These are phyloP conservation scores for Eleusine coracana DNA, from an alignment of 176 grass and related monocot genomes.

Conservation along the genomic window DNA sequence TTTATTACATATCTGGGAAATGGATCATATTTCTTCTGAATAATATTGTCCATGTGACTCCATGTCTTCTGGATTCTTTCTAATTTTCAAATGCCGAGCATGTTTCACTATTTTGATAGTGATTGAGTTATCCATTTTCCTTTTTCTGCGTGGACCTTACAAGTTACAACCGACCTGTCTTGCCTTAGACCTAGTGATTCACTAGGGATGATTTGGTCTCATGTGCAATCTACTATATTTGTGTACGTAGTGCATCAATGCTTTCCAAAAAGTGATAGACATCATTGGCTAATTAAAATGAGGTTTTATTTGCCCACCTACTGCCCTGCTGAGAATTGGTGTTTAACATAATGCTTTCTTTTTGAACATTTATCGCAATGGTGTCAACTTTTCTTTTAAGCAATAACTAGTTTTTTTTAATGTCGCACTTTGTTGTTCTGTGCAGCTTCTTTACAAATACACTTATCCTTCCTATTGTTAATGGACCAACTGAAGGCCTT, in stretches of 20 bases:
- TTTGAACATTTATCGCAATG: constrained; percentile 8
- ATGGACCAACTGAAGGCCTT: constrained; percentile 97
- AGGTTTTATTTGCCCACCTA: not conserved
- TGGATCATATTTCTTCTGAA: not conserved
- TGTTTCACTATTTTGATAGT: constrained; percentile 18
- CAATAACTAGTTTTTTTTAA: constrained; percentile 7
- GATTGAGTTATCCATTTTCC: not conserved
- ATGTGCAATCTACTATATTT: not conserved
- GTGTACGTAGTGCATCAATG: constrained; percentile 8
- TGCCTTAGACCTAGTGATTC: constrained; percentile 18
- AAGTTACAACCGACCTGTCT: constrained; percentile 7
- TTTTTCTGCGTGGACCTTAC: not conserved
- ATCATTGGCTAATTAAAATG: not conserved
- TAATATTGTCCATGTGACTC: constrained; percentile 6
- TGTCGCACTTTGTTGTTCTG: constrained; percentile 23
- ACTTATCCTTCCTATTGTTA: constrained; percentile 89
- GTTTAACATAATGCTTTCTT: constrained; percentile 4
- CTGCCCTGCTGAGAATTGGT: constrained; percentile 9
- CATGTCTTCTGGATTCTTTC: constrained; percentile 27
- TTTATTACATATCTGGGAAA: constrained; percentile 10
- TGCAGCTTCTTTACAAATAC: constrained; percentile 98
- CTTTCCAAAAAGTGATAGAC: constrained; percentile 3
- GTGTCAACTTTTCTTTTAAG: not conserved
- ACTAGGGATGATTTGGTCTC: constrained; percentile 16
- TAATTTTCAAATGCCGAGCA: not conserved